Evolutionary conservation across 176 grass and related monocot genomes (phyloP), one percentile per base, ranked within the genome.

Genomic region (Aegilops speltoides): DNA sequence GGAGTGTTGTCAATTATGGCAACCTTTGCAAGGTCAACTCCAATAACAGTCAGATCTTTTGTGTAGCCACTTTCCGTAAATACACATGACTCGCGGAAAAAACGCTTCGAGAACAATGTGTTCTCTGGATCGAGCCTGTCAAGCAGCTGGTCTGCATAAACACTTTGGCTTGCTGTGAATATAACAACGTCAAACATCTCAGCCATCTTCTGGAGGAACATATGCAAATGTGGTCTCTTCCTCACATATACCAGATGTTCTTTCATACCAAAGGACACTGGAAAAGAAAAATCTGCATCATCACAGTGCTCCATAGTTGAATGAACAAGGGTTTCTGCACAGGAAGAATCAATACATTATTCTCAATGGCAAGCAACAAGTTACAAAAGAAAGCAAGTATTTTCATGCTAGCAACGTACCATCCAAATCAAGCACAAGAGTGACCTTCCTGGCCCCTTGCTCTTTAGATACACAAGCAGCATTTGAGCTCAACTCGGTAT

Each of bases 321-420:
- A 85, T 99, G 97, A 20, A 99, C 94, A 79, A 99, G 92, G n/a
- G 97, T 99, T 97, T 99, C 97, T 99, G 85, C 94, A 87, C 25
- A 43, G 61, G 46, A 79, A 85, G 65, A 68, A 38, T 32, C 4
- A 54, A 40, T 29, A 38, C 26, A 72, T 88, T 86, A 91, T 70
- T 82, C 20, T 65, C 41, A 34, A 74, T 22, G 38, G 28, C 12
- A 66, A 73, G 14, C 8, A 85, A 73, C 29, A n/a, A 63, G 37
- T 15, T 60, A 19, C 56, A 10, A 66, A 72, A 64, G 32, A 78
- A 34, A 74, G 7, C 54, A 16, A 52, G 11, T 76, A 26, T 17
- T 68, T 34, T 7, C 14, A 78, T 64, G 41, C 54, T 70, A 91
- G 32, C 12, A 89, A 68, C 92, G 43, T 92, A 99, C 97, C 97